A percentile compares a stretch with the other conserved stretches of the same genome.
Evolutionary conservation across 1,139 yeast species (phyloP).

Genomic region (Arxiozyma heterogenica): DNA sequence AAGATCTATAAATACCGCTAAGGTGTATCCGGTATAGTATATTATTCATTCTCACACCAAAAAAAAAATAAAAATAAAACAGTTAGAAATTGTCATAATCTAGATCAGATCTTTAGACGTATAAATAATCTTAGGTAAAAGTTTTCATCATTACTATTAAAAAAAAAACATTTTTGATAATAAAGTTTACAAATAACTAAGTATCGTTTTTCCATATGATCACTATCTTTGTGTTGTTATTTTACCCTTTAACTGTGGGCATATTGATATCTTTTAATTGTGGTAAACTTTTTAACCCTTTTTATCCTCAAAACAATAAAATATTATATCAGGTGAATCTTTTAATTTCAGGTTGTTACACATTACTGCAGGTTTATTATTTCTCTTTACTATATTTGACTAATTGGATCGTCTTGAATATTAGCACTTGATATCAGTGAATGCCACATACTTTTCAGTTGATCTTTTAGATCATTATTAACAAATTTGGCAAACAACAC

Average conservation of each 20-base stretch:
- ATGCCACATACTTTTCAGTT: slow-evolving; percentile 16
- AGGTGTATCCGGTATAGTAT: not conserved
- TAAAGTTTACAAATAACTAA: not conserved
- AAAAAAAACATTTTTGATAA: not conserved
- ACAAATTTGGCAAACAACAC: slow-evolving; percentile 14
- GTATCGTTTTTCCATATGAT: too few relatives aligned
- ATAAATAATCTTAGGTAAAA: too few relatives aligned
- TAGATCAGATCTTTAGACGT: not conserved
- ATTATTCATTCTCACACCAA: not conserved
- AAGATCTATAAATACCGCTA: too few relatives aligned
- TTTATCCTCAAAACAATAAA: not conserved
- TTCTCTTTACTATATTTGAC: not conserved
- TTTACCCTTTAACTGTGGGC: not conserved
- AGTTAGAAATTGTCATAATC: not conserved
- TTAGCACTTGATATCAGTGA: slow-evolving; percentile 37
- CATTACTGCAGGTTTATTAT: too few relatives aligned
- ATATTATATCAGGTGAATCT: too few relatives aligned
- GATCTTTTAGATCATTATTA: slow-evolving; percentile 11
- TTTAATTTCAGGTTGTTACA: too few relatives aligned
- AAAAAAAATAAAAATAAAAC: too few relatives aligned
- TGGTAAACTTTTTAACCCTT: not conserved
- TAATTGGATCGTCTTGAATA: slow-evolving; percentile 20
- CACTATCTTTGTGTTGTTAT: not conserved
- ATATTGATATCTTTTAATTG: not conserved
- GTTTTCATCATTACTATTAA: too few relatives aligned